Conservation (phyloP, 768 basidiomycete species). For the Amanita pseudoporphyria region DNA sequence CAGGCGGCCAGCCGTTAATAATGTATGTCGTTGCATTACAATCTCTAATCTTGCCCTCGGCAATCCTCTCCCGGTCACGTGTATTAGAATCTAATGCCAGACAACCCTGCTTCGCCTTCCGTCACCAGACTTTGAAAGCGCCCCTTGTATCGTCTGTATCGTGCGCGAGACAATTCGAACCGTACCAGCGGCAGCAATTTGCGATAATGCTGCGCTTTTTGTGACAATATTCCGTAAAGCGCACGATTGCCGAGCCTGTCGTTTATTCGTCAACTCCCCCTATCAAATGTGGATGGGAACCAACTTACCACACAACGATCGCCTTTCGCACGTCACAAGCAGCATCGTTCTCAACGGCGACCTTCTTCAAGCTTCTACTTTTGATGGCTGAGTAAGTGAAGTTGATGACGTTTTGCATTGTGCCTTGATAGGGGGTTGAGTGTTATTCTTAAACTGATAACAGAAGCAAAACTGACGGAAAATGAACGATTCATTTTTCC, state of each 20-base stretch:
- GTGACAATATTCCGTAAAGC: constrained; percentile 55
- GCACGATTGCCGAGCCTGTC: constrained; percentile 76
- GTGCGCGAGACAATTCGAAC: constrained; percentile 39
- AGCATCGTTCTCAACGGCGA: constrained; percentile 28
- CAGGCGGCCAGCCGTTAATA: too few relatives aligned
- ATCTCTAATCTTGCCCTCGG: too few relatives aligned
- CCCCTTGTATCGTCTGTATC: constrained; percentile 30
- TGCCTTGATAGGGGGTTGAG: constrained; percentile 30
- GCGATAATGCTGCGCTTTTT: constrained; percentile 39
- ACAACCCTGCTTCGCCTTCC: constrained; percentile 17
- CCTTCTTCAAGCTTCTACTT: constrained; percentile 31
- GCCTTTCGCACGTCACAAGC: constrained; percentile 37
- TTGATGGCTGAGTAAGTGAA: constrained; percentile 46
- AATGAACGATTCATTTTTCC: constrained; percentile 40
- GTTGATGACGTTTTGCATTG: constrained; percentile 49
- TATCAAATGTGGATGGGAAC: not conserved
- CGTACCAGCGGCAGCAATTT: constrained; percentile 37
- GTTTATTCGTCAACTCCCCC: not conserved
- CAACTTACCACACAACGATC: constrained; percentile 55
- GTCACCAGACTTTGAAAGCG: constrained; percentile 39
- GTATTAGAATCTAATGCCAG: not conserved
- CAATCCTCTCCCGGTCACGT: too few relatives aligned
- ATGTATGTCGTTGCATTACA: too few relatives aligned
- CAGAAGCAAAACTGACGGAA: constrained; percentile 30
- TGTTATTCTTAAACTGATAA: not conserved